Evolutionary conservation across 2,329 filamentous ascomycete genomes (phyloP).

Genomic region (Botrytis sinoallii): DNA sequence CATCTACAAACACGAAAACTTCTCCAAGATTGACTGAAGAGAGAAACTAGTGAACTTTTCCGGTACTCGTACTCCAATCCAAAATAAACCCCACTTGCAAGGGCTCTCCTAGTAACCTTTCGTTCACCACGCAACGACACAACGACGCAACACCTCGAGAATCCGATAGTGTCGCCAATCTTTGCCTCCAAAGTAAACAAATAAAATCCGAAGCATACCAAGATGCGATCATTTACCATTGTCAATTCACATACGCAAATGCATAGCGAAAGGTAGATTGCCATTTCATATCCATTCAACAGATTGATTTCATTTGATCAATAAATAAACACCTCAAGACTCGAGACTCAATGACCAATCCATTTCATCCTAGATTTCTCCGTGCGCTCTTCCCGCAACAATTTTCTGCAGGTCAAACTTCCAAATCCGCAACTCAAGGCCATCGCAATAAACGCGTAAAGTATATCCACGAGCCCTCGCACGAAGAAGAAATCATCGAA

Average conservation of each 20-base stretch:
- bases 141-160: background rate
- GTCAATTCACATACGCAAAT: background rate
- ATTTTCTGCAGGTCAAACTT: background rate
- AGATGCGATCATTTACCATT: background rate
- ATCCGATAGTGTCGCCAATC: background rate
- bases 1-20: background rate
- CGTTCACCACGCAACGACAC: background rate
- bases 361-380: conserved; percentile 2
- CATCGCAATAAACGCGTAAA: conserved; percentile 15
- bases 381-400: conserved; percentile 17
- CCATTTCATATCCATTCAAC: background rate
- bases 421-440: background rate
- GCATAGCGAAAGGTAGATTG: conserved; percentile 12
- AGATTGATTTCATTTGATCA: too few species aligned
- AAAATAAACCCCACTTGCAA: background rate
- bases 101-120: background rate
- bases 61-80: too few species aligned
- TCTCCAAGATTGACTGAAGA: background rate
- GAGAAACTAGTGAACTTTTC: too few species aligned
- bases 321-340: background rate
- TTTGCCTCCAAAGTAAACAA: background rate
- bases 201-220: background rate
- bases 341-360: conserved; percentile 12
- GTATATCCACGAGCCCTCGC: background rate
- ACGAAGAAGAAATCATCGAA: background rate